Percentiles rank a stretch among this genome's conserved stretches.
These are phyloP conservation scores for Martiniozyma asiatica DNA, from an alignment of 1,139 yeast species.

Conservation along the genomic window DNA sequence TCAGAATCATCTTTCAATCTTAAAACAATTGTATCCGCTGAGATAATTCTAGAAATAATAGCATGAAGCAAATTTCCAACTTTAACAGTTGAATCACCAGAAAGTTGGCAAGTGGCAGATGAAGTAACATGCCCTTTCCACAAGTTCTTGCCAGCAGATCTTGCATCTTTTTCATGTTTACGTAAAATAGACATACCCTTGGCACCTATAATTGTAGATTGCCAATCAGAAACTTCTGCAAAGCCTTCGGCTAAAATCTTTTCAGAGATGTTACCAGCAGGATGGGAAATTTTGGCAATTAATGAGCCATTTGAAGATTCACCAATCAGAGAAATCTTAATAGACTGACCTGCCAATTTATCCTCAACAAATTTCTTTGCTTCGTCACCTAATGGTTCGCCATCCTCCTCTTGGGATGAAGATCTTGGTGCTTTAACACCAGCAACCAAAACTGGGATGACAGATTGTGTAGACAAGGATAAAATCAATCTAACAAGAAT, in stretches of 20 bases:
- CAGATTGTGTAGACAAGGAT: conserved; percentile 31
- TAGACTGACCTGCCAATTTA: conserved; percentile 54
- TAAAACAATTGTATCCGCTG: conserved; percentile 57
- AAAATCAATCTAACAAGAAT: conserved; percentile 45
- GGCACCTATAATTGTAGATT: conserved; percentile 60
- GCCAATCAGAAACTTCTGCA: conserved; percentile 77
- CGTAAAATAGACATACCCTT: conserved; percentile 49
- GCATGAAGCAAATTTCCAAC: conserved; percentile 44
- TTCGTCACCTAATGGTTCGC: conserved; percentile 47
- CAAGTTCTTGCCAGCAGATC: conserved; percentile 45
- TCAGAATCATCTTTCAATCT: conserved; percentile 37
- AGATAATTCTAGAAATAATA: conserved; percentile 45
- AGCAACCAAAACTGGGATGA: conserved; percentile 54
- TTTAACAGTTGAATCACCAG: conserved; percentile 15
- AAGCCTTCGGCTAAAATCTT: conserved; percentile 57
- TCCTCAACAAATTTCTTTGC: conserved; percentile 58
- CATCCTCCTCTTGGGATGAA: conserved; percentile 27
- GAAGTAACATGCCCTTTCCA: conserved; percentile 38
- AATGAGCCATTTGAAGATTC: conserved; percentile 53
- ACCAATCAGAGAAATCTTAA: conserved; percentile 48
- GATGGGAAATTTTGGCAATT: conserved; percentile 44
- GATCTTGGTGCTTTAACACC: conserved; percentile 69
- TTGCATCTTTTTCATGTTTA: conserved; percentile 59
- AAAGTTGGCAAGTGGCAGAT: conserved; percentile 11
- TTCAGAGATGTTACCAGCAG: conserved; percentile 69